Evolutionary conservation across 2,329 filamentous ascomycete species (phyloP).

Genomic region (Calonectria leucothoes): DNA sequence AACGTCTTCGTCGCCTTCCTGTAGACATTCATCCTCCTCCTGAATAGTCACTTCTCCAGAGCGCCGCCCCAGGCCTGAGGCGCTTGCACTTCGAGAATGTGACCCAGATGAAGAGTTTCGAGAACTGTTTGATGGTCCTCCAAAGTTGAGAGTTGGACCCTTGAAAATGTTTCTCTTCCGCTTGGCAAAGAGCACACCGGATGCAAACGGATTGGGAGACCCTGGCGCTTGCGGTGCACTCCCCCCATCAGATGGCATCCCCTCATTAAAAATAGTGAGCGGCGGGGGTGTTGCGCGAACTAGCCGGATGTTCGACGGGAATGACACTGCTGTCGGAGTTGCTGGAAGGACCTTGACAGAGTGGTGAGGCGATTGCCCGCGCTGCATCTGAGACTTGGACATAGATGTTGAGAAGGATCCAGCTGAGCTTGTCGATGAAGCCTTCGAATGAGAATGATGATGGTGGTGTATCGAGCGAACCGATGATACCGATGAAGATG

Average conservation of each 20-base stretch:
- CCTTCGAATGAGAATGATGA: conserved; percentile 90
- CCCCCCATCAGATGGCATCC: conserved; percentile 57
- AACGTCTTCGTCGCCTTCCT: conserved; percentile 54
- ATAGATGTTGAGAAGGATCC: conserved; percentile 78
- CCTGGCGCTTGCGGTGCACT: conserved; percentile 54
- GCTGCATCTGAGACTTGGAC: conserved; percentile 73
- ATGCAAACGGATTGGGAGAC: conserved; percentile 69
- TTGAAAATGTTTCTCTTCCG: conserved; percentile 86
- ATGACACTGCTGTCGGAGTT: conserved; percentile 79
- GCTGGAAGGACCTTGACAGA: conserved; percentile 96
- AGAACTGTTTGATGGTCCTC: conserved; percentile 49
- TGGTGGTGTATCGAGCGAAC: conserved; percentile 92
- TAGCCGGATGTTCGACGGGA: conserved; percentile 88
- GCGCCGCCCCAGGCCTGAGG: conserved; percentile 70
- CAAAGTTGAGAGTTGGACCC: conserved; percentile 75
- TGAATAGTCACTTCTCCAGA: conserved; percentile 82
- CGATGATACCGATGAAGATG: conserved; percentile 93
- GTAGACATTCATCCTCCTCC: conserved; percentile 70
- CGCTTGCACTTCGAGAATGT: conserved; percentile 70
- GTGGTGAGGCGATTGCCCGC: conserved; percentile 82
- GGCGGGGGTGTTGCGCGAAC: conserved; percentile 71
- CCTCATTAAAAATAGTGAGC: conserved; percentile 68
- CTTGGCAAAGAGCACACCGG: conserved; percentile 81
- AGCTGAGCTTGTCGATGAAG: conserved; percentile 89
- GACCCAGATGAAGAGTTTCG: conserved; percentile 51